Conservation (phyloP, 805 yeast genomes). For the Cyberlindnera suaveolens region DNA sequence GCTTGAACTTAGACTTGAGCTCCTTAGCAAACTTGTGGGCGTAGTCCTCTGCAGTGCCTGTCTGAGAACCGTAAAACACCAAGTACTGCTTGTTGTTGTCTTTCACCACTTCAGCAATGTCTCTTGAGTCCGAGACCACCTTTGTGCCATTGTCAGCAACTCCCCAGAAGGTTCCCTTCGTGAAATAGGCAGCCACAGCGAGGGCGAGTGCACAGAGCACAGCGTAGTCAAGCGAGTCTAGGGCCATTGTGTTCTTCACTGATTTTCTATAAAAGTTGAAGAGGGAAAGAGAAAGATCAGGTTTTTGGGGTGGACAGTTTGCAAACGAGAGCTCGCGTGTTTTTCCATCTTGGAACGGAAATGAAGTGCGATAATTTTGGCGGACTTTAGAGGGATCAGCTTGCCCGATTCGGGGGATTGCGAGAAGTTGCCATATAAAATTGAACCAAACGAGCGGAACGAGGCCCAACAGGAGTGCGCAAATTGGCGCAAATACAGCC, state of each 20-base stretch:
- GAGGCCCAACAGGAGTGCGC: too few species aligned
- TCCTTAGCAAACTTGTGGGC: constrained; percentile 89
- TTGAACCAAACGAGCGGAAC: too few species aligned
- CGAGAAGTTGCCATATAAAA: too few species aligned
- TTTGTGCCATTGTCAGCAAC: constrained; percentile 29
- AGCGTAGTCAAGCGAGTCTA: constrained; percentile 67
- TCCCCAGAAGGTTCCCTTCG: constrained; percentile 52
- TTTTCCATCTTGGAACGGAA: too few species aligned
- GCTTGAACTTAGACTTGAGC: constrained; percentile 71
- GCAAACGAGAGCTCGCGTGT: too few species aligned
- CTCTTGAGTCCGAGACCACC: constrained; percentile 41
- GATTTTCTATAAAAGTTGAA: too few species aligned
- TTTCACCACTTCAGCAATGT: constrained; percentile 50
- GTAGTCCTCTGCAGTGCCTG: constrained; percentile 98
- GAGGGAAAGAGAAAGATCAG: too few species aligned
- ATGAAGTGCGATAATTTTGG: too few species aligned
- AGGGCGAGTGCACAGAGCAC: constrained; percentile 60
- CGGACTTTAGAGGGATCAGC: too few species aligned
- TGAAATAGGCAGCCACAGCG: constrained; percentile 62
- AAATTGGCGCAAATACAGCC: too few species aligned
- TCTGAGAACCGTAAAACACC: constrained; percentile 89
- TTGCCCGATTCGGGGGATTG: too few species aligned
- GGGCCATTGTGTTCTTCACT: constrained; percentile 33
- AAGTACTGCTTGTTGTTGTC: constrained; percentile 67
- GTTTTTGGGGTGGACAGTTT: too few species aligned